Base-by-base conservation (phyloP, 2,329 filamentous ascomycete genomes). In the Clonostachys rhizophaga region DNA sequence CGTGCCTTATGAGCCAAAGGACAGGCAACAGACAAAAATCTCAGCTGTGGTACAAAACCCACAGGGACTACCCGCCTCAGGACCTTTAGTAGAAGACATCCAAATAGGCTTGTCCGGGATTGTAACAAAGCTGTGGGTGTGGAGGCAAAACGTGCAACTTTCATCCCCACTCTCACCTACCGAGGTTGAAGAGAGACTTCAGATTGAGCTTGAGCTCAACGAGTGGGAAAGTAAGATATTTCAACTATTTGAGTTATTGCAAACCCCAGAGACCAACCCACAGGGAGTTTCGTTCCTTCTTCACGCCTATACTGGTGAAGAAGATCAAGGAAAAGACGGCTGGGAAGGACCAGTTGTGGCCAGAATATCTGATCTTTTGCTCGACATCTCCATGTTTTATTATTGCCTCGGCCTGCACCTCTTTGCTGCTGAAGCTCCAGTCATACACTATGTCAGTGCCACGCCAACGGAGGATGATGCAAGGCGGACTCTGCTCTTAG, bases 321-420 rank as follows among this genome's bases (percentile, higher is more conserved):
- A 58, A 8, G 55, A 62, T 2, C 55, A 58, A 0, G 53, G 55
- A 1, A 55, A 57, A 0, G 35, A 46, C 2, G 48, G 53, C 0
- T 65, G 59, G 34, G 57, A 58, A n/a, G 47, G 53, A 0, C 16
- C 47, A 3, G 61, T 60, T 0, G 53, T 57, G 42, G 49, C 47
- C 0, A 59, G 67, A 11, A 54, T 69, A 20, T 58, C 62, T 13
- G 53, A 50, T 4, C 50, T 63, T 11, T 50, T 64, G 4, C 62
- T 65, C 2, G 63, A 65, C 18, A 57, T 62, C 1, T 49, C 56
- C 5, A 63, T 68, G 53, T 58, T 70, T 0, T 65, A 69, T 41
- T 62, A 69, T 39, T 54, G 70, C 2, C 58, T 70, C 41, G 58
- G 49, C 2, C 52, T 71, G 13, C 62, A 69, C 35, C 50, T 71